Evolutionary conservation across 345 rosid genomes (phyloP), one percentile per base, ranked within the genome.

Genomic region (Lumnitzera racemosa): DNA sequence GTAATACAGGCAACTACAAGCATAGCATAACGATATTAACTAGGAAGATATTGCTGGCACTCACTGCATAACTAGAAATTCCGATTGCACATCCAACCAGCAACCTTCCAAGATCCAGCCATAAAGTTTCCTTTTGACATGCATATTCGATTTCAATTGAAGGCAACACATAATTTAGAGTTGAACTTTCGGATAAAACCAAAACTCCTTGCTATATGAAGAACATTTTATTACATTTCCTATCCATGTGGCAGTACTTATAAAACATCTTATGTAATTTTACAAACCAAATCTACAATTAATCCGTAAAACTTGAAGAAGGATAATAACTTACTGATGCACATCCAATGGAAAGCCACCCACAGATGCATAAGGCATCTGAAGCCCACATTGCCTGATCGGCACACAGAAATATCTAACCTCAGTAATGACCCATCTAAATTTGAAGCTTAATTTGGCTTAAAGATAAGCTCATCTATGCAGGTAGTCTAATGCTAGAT

Each of bases 31-130:
- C 46, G 20, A 46, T 17, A 12, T 47, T 52, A 52, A 11, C 24
- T 20, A 24, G 49, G 15, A 15, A 62, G 10, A 43, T 1, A 29
- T 29, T 23, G 56, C 4, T 57, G 56, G 63, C 47, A 59, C 13
- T 70, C 71, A 78, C 83, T 72, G 76, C 72, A 20, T 76, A 79
- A 61, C 74, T 57, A 55, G 46, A 62, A 49, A 76, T 27, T 47
- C 83, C 83, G 55, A 71, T 67, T n/a, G 68, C 80, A 9, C 70
- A 58, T 47, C 83, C 83, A 24, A 73, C 52, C 25, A 69, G 63
- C 15, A 76, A 43, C 69, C 83, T 76, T 68, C 81, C 83, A 63
- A 71, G 47, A 59, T 79, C 72, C 3, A 79, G 60, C 74, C 65
- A 71, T 65, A 71, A 52, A 25, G 72, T 70, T 27, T 61, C 61